phyloP scores from a whole-genome alignment of 1,284 basidiomycete genomes.

The Marasmius tenuissimus region DNA sequence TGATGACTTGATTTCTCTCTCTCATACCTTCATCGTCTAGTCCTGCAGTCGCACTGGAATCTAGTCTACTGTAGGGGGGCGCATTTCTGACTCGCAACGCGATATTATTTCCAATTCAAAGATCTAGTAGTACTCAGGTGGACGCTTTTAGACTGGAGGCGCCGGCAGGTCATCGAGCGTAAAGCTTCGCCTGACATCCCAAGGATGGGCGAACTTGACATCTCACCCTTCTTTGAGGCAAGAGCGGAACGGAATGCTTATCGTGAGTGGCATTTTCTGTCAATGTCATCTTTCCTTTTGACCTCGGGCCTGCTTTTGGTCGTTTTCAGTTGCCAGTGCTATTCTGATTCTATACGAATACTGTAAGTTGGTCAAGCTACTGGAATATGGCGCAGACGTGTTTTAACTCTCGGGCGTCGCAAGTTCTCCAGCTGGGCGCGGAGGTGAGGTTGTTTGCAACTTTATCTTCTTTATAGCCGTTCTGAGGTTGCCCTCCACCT shows the following conservation, averaged over 20 bases:
- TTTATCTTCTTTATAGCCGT: not conserved
- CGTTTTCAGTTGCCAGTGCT: slow-evolving; percentile 2
- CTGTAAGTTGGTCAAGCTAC: not conserved
- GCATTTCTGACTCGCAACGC: no score
- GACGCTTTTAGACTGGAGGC: no score
- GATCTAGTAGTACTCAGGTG: no score
- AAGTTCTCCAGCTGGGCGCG: not conserved
- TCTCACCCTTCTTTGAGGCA: not conserved
- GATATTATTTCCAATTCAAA: no score
- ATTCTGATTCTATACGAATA: slow-evolving; percentile 6
- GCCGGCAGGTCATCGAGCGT: not conserved
- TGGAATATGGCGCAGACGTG: not conserved
- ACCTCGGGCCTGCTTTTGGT: not conserved
- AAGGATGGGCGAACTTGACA: not conserved
- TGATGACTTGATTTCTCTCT: no score
- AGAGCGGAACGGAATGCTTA: not conserved
- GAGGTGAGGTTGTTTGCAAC: not conserved
- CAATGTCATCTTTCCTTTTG: not conserved
- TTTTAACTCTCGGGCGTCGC: no score
- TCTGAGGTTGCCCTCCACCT: not conserved
- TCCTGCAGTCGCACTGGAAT: no score
- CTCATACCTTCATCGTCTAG: no score
- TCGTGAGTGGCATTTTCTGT: not conserved
- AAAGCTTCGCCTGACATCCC: not conserved
- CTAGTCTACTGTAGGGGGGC: no score